Evolutionary conservation across 1,139 yeast species (phyloP).

Genomic region (Yamadazyma taylorii): DNA sequence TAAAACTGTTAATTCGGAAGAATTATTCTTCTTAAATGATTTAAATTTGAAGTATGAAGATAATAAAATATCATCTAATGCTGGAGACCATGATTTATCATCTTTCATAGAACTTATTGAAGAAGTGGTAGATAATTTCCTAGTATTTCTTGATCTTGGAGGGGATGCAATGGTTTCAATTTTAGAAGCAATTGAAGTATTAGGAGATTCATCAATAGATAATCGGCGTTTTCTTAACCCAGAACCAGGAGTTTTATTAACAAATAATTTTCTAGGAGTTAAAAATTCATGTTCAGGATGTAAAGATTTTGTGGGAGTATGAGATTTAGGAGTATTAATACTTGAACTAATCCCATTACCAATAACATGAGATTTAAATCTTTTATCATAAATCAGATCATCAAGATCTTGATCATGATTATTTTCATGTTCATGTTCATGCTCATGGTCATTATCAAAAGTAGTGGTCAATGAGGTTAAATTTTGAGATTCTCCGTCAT

Average conservation of each 20-base stretch:
- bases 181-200: slow-evolving; percentile 37
- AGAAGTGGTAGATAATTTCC: slow-evolving; percentile 11
- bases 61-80: slow-evolving; percentile 37
- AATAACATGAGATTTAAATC: background rate
- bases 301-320: slow-evolving; percentile 4
- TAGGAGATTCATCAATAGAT: slow-evolving; percentile 32
- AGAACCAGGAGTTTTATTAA: slow-evolving; percentile 3
- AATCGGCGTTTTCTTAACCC: slow-evolving; percentile 10
- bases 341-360: background rate
- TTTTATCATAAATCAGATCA: background rate
- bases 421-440: slow-evolving; percentile 1
- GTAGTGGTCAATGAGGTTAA: slow-evolving; percentile 30
- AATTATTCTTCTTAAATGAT: slow-evolving; percentile 31
- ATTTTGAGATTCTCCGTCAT: slow-evolving; percentile 26
- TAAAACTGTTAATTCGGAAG: slow-evolving; percentile 25
- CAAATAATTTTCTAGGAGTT: slow-evolving; percentile 28
- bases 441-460: slow-evolving; percentile 10
- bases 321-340: slow-evolving; percentile 1
- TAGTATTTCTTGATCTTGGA: slow-evolving; percentile 22
- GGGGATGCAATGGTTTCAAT: slow-evolving; percentile 38
- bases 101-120: slow-evolving; percentile 10
- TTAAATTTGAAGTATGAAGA: slow-evolving; percentile 39
- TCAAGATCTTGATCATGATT: background rate
- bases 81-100: slow-evolving; percentile 40
- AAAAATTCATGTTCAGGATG: slow-evolving; percentile 20